Percentiles rank a stretch among this genome's conserved stretches.
Evolutionary conservation across 1,139 yeast species (phyloP).

Genomic region (Lizanozyma gosingica): DNA sequence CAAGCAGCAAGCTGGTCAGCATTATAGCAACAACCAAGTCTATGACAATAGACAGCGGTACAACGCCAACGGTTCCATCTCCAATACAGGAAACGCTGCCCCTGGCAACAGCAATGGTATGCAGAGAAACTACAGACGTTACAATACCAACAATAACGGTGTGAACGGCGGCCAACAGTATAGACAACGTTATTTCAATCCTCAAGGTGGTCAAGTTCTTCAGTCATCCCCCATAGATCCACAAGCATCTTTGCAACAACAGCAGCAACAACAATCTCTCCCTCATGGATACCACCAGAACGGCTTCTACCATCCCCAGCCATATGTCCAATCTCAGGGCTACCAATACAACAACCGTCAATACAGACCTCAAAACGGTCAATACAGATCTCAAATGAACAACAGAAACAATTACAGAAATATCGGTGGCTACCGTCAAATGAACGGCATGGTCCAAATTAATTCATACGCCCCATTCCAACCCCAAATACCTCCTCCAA

Average conservation of each 20-base stretch:
- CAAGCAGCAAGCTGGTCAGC: neutral
- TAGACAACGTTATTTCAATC: neutral
- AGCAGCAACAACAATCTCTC: slow-evolving; percentile 2
- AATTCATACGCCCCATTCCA: slow-evolving; percentile 1
- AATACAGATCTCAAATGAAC: slow-evolving; percentile 15
- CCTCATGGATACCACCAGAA: slow-evolving; percentile 8
- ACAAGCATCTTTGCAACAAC: slow-evolving; percentile 7
- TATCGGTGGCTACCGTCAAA: slow-evolving; percentile 1
- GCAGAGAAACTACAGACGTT: neutral
- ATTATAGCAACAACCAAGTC: neutral
- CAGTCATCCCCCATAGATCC: slow-evolving; percentile 4
- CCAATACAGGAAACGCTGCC: too few species aligned
- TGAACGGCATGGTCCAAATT: neutral
- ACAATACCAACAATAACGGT: neutral
- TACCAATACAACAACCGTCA: slow-evolving; percentile 13
- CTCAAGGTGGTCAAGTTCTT: neutral
- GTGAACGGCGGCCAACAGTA: neutral
- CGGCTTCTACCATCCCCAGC: slow-evolving; percentile 20
- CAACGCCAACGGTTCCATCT: neutral
- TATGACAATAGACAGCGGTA: neutral
- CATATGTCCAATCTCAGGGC: slow-evolving; percentile 15
- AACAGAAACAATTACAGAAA: slow-evolving; percentile 8
- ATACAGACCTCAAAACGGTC: slow-evolving; percentile 12
- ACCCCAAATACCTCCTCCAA: slow-evolving; percentile 37
- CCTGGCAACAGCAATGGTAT: neutral